Percentiles rank a stretch among this genome's conserved stretches.
phyloP scores from a whole-genome alignment of 257 asterid species.

The Jacaranda copaia region DNA sequence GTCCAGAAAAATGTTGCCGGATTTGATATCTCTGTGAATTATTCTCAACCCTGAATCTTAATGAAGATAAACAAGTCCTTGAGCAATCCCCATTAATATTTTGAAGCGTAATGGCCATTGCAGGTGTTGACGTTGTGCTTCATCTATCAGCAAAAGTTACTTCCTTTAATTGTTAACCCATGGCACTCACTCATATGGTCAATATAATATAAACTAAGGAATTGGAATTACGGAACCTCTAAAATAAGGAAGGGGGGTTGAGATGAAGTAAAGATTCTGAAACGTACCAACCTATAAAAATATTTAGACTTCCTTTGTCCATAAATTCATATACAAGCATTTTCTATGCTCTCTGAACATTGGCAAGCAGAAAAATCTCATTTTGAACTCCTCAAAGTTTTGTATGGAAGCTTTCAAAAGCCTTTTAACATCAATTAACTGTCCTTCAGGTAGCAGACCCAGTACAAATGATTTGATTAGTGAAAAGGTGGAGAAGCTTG shows the following conservation, averaged over 20 bases:
- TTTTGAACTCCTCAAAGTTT: background rate
- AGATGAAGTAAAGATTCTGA: background rate
- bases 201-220: no score
- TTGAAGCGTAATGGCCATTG: slow-evolving; percentile 18
- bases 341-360: background rate
- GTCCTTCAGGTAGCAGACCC: slow-evolving; percentile 34
- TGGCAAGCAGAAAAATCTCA: slow-evolving; percentile 31
- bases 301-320: slow-evolving; percentile 2
- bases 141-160: background rate
- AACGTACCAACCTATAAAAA: slow-evolving; percentile 7
- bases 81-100: slow-evolving; percentile 28
- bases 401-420: background rate
- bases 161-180: background rate
- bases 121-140: background rate
- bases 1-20: slow-evolving; percentile 31
- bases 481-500: background rate
- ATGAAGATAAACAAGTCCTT: slow-evolving; percentile 40
- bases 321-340: slow-evolving; percentile 28
- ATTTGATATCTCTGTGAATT: slow-evolving; percentile 22
- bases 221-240: no score
- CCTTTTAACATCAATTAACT: slow-evolving; percentile 32
- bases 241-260: background rate
- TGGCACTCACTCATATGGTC: no score
- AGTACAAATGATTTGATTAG: background rate
- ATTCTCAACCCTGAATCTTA: slow-evolving; percentile 27